These are phyloP conservation scores for Acaromyces ingoldii DNA, from an alignment of 1,284 basidiomycete species.

Conservation along the genomic window DNA sequence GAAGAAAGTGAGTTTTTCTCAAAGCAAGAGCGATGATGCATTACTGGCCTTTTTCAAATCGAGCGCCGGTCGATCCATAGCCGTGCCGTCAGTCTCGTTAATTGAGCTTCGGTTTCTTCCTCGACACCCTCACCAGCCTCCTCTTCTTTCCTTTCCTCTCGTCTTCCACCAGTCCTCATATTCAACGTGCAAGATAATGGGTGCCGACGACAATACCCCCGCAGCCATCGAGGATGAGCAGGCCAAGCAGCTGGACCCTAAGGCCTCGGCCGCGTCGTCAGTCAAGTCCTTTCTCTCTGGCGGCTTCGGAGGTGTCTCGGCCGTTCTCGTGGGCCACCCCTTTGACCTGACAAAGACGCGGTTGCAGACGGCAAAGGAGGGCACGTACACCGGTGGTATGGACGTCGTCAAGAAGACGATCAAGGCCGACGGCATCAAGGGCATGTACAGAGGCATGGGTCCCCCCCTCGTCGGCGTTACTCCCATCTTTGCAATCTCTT, in stretches of 20 bases:
- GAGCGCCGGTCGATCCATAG: no score
- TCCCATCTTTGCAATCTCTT: slow-evolving; percentile 96
- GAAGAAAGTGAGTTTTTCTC: no score
- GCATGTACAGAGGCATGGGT: slow-evolving; percentile 92
- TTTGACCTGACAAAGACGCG: slow-evolving; percentile 93
- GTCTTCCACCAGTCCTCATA: no score
- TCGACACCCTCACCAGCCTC: no score
- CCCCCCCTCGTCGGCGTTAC: slow-evolving; percentile 94
- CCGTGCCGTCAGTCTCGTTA: no score
- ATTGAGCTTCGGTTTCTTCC: no score
- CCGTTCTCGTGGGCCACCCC: slow-evolving; percentile 89
- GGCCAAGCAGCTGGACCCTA: slow-evolving; percentile 28
- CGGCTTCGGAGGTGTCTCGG: slow-evolving; percentile 80
- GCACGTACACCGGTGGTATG: slow-evolving; percentile 83
- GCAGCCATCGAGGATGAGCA: slow-evolving; percentile 12
- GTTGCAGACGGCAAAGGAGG: slow-evolving; percentile 84
- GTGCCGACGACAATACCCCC: slow-evolving; percentile 9
- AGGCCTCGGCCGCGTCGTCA: slow-evolving; percentile 40
- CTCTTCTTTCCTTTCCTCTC: no score
- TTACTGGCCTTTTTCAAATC: no score
- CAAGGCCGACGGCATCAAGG: slow-evolving; percentile 78
- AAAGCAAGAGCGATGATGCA: no score
- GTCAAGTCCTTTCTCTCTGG: slow-evolving; percentile 57
- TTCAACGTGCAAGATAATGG: no score
- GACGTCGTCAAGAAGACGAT: slow-evolving; percentile 90